Base-by-base conservation (phyloP, 2,329 filamentous ascomycete genomes). In the Didymella glomerata region DNA sequence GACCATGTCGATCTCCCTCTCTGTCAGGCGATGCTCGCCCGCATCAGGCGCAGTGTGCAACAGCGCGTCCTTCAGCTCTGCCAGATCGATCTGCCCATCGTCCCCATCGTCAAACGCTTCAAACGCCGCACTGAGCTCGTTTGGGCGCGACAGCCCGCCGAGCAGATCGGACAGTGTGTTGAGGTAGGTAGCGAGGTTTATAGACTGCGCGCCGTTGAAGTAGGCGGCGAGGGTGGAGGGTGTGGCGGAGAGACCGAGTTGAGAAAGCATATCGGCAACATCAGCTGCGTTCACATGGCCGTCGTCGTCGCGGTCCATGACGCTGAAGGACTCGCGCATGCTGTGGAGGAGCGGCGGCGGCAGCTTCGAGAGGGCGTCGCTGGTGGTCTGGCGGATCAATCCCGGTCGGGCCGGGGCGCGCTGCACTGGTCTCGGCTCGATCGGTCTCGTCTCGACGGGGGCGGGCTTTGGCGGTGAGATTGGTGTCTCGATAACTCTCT, bases 41-140 rank as follows among this genome's bases (percentile, higher is more conserved):
- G 68, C 57, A 66, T 96, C 92, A 0, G 92, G 91, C 0, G 88
- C 87, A 0, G 93, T 97, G 65, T 93, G 86, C 40, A 97, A 78
- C 44, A 99, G 77, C 0, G 94, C 92, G 67, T 95, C 91, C 45
- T 90, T 87, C 62, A 99, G 79, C 76, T 97, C 92, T 0, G 81
- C 85, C 20, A 96, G 80, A 73, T 98, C 93, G 38, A 98, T 88
- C 77, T 97, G 93, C 3, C 95, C 95, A 69, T 91, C 95, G 75
- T 99, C 95, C 63, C 96, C 93, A 62, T 96, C 91, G 72, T 99
- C 95, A 74, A 98, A 98, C 0, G 95, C 95, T 2, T 92, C 92
- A 67, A 99, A 94, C 0, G 95, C 95, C 1, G 93, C 94, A 20
- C 92, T 81, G 10, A 99, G 84, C 74, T 99, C 95, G 16, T 87